Evolutionary conservation across 495 filamentous ascomycete species (phyloP), one percentile per base, ranked within the genome.

Genomic region (Penicillium angulare): DNA sequence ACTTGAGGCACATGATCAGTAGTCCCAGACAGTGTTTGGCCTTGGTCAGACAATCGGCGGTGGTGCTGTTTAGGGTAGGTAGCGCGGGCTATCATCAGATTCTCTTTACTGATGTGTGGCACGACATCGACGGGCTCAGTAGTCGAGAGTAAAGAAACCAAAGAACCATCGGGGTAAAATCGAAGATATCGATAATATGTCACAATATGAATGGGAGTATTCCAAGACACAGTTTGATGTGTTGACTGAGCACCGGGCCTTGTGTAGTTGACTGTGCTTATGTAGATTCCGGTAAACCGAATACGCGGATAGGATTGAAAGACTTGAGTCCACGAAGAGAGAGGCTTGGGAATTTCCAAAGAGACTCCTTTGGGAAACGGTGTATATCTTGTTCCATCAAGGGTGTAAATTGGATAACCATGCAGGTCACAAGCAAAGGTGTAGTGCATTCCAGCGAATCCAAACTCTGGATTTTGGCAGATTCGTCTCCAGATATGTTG

Each of bases 131-230:
- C 71, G 0, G 93, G 93, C 67, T 96, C 88, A 22, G 80, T 72
- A 1, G 89, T 93, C 1, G 86, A 87, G 5, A 90, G 75, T 7
- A 98, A 73, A 34, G 81, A 87, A 23, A 97, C 81, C 42, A 79
- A 83, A 1, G 86, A 85, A 20, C 93, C 93, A 68, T 97, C 87
- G 17, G 90, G 87, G 73, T 95, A 96, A 70, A 97, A 93, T 10
- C 93, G 87, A 0, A 98, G 77, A 65, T 97, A 98, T 31, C 93
- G 88, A 73, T 93, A 97, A 70, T 97, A 98, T 0, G 93, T 98
- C 29, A 98, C 91, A 44, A 97, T 96, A 61, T 92, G 91, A 16
- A 97, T 87, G 10, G 95, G 93, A 17, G 81, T 85, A 63, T 84
- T 84, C 89, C 89, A 95, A 1, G 77, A 62, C 56, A 84, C 44